These are phyloP conservation scores for Paracoccidioides lutzii DNA, from an alignment of 2,329 filamentous ascomycete species.

Conservation along the genomic window DNA sequence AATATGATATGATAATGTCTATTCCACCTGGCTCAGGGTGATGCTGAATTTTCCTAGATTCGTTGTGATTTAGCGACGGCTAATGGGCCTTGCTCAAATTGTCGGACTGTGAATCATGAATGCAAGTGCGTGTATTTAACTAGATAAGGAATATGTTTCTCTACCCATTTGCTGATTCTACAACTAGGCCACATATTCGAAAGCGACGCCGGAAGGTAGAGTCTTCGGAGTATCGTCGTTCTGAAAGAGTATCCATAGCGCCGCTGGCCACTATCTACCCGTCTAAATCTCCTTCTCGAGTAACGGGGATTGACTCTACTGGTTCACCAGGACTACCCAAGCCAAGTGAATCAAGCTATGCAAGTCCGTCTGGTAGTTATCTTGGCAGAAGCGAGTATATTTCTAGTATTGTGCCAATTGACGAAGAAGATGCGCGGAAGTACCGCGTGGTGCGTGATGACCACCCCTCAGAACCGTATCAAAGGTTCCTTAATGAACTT, in stretches of 20 bases:
- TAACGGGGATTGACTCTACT: background rate
- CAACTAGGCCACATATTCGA: constrained; percentile 1
- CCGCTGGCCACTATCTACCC: background rate
- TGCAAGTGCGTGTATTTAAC: background rate
- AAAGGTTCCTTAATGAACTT: constrained; percentile 6
- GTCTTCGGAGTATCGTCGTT: background rate
- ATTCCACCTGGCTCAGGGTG: background rate
- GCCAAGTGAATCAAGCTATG: background rate
- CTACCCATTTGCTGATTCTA: background rate
- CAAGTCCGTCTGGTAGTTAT: constrained; percentile 6
- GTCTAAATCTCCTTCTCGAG: background rate
- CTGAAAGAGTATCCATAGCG: background rate
- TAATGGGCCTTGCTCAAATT: constrained; percentile 2
- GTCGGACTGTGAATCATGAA: constrained; percentile 1
- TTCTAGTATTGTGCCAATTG: constrained; percentile 7
- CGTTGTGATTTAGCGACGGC: constrained; percentile 1
- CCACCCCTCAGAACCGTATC: constrained; percentile 2
- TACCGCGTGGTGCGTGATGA: constrained; percentile 6
- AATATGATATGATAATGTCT: background rate
- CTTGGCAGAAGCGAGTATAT: constrained; percentile 10
- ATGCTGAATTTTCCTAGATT: background rate
- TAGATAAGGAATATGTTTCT: background rate
- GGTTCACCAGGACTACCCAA: background rate
- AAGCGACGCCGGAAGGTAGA: constrained; percentile 2
- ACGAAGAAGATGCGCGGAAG: constrained; percentile 10